A percentile compares a stretch with the other conserved stretches of the same genome.
Evolutionary conservation across 2,329 filamentous ascomycete genomes (phyloP).

Genomic region (Sphaerulina vaccinii): DNA sequence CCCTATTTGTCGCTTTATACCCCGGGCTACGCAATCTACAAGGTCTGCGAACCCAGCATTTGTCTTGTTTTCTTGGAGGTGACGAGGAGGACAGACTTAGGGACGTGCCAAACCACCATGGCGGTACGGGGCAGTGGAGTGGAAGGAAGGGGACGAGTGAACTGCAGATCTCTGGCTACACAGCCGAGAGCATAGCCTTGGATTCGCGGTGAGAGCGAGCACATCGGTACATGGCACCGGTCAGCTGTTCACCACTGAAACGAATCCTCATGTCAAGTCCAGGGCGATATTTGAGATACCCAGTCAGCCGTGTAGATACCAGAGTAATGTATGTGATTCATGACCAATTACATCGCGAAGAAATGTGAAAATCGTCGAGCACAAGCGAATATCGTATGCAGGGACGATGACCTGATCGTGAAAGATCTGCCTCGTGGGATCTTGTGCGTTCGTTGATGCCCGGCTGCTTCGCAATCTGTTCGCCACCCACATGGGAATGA

Average conservation of each 20-base stretch:
- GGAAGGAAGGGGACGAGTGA: not conserved
- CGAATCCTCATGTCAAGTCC: not conserved
- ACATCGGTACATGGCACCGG: not conserved
- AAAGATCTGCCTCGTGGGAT: not conserved
- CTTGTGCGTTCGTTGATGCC: not conserved
- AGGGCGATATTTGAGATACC: not conserved
- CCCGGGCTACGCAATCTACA: not conserved
- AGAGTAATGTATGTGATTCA: not conserved
- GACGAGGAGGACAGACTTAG: not conserved
- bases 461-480: not conserved
- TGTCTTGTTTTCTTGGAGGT: not conserved
- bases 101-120: not conserved
- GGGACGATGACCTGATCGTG: not conserved
- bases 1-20: conserved; percentile 13
- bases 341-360: not conserved
- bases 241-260: not conserved
- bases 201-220: not conserved
- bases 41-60: conserved; percentile 5
- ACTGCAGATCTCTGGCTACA: not conserved
- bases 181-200: not conserved
- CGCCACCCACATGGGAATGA: too few species aligned
- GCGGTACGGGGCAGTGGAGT: not conserved
- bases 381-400: too few species aligned
- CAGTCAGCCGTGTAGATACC: conserved; percentile 1
- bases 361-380: not conserved